phyloP scores from a whole-genome alignment of 2,329 filamentous ascomycete genomes.

The Chalaropsis thielavioides region DNA sequence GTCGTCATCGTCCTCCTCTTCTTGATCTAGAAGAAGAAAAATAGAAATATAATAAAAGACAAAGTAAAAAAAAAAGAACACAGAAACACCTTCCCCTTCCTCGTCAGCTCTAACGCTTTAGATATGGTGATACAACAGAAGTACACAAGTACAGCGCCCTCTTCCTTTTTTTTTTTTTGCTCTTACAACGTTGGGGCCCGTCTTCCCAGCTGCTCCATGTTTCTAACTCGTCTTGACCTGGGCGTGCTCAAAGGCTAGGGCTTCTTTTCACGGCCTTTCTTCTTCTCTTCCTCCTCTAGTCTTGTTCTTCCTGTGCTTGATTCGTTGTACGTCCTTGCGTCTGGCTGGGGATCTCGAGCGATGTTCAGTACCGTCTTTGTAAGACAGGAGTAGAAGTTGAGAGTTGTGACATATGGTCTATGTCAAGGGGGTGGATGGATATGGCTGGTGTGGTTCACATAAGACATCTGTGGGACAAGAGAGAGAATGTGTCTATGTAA shows the following conservation, averaged over 20 bases:
- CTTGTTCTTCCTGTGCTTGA: not conserved
- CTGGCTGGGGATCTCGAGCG: not conserved
- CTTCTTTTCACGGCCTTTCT: not conserved
- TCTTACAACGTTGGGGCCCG: not conserved
- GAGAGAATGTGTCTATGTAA: not conserved
- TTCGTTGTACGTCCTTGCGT: not conserved
- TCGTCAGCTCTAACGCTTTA: not conserved
- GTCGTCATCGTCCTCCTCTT: not conserved
- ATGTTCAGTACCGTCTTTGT: not conserved
- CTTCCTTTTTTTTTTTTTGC: not conserved
- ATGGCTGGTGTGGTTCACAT: conserved; percentile 6
- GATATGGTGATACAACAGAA: conserved; percentile 6
- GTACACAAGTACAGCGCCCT: not conserved
- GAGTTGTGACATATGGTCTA: not conserved
- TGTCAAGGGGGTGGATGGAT: not conserved
- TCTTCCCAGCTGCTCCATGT: too few relatives aligned
- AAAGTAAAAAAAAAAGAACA: not conserved
- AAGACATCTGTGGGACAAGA: not conserved
- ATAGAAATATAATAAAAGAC: not conserved
- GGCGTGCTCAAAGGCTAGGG: too few relatives aligned
- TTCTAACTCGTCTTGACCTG: too few relatives aligned
- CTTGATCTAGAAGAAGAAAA: not conserved
- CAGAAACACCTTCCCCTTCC: not conserved
- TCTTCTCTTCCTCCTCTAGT: not conserved
- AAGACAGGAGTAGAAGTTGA: not conserved